Conservation (phyloP, 1,139 yeast genomes). For the Candida frijolesensis region DNA sequence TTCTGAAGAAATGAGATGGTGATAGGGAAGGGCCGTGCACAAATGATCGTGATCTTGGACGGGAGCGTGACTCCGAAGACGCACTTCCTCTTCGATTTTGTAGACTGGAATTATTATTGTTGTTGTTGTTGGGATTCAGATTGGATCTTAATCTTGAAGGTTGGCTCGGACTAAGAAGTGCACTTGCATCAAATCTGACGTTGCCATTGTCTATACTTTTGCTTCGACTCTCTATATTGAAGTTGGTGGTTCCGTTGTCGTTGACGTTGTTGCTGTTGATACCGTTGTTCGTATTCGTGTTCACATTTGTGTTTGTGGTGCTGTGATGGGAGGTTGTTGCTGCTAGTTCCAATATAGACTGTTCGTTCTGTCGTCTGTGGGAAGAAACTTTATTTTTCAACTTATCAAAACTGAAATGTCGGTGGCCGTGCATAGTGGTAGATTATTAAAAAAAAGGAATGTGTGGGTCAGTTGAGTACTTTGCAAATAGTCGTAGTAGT, state of each 20-base stretch:
- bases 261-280: neutral
- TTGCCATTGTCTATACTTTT: slow-evolving; percentile 6
- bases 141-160: slow-evolving; percentile 3
- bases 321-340: slow-evolving; percentile 8
- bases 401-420: slow-evolving; percentile 22
- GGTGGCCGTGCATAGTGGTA: neutral
- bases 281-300: neutral
- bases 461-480: neutral
- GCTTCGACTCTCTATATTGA: slow-evolving; percentile 2
- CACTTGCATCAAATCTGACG: slow-evolving; percentile 1
- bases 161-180: neutral
- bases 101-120: slow-evolving; percentile 16
- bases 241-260: neutral
- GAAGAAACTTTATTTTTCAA: slow-evolving; percentile 21
- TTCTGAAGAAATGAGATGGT: slow-evolving; percentile 12
- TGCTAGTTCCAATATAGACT: slow-evolving; percentile 19
- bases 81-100: neutral
- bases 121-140: neutral
- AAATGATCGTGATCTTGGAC: slow-evolving; percentile 9
- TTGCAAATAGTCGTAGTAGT: no score
- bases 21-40: slow-evolving; percentile 11
- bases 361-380: slow-evolving; percentile 18
- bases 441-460: neutral
- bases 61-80: slow-evolving; percentile 11
- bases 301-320: neutral